Evolutionary conservation across 805 yeast genomes (phyloP), one percentile per base, ranked within the genome.

Genomic region (Zygotorulaspora chibaensis): DNA sequence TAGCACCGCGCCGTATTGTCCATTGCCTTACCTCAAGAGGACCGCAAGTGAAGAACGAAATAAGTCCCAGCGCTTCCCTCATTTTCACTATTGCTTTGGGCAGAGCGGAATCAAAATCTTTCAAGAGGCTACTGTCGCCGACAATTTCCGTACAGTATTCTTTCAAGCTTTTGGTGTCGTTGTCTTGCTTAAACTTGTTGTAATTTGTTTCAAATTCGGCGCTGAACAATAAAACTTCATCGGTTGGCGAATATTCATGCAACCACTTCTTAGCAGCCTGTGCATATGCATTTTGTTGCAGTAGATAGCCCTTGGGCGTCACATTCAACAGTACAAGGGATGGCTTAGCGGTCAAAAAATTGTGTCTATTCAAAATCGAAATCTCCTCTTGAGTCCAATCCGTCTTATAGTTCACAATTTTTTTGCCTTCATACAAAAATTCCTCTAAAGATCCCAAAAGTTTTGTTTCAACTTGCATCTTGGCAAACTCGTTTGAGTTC

Each of bases 41-140:
- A 25, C 96, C 96, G 61, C 95, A 86, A 0, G 97, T 89, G 69
- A 84, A 89, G 65, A 79, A 89, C 34, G 95, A 84, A 17, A 87
- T 85, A 61, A 89, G 71, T 43, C 81, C 79, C 47, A 89, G 71
- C 47, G 79, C 75, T 47, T 71, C 65, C 61, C 95, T 76, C 85
- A 88, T 83, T 47, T 76, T 72, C 13, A 68, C 63, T 33, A 87
- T 81, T 37, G 84, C 78, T 40, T 67, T 66, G n/a, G 87, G 83
- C 40, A 87, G 69, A 8, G 81, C 80, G 31, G 83, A 75, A 45
- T 60, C 67, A 40, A 62, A 67, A 35, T 69, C 77, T 8, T 31
- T 11, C 11, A 47, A 48, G 13, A 52, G 47, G 27, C 54, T 53
- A 31, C 59, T 66, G 16, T 59, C 68, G 4, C 45, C 55, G 15